Base-by-base conservation (phyloP, 768 basidiomycete genomes). In the Termitomyces sp. region DNA sequence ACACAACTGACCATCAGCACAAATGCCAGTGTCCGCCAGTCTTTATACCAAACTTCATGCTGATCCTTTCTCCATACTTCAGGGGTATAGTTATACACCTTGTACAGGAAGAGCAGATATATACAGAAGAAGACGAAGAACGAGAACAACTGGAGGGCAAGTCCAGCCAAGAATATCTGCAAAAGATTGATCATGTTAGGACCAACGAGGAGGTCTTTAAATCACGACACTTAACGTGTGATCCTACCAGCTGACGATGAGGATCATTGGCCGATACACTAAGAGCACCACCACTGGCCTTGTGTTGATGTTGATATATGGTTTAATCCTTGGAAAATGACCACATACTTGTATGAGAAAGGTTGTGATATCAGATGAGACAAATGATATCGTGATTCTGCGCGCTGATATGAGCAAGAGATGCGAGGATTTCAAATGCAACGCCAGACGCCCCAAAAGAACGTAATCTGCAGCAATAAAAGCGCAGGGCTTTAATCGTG, bases 391-490 rank as follows among this genome's bases (percentile, higher is more conserved):
- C 8, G 85, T 85, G 59, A 89, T 79, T 20, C 72, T 72, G 20
- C 70, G 72, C 6, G 80, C 73, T 0, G 73, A 70, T 22, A 90
- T 67, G 28, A 82, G 64, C 24, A 88, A 71, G 62, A 82, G 77
- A 48, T 76, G 59, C 57, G 77, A 73, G 36, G 75, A 76, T 10
- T 72, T 63, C 6, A 89, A 69, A 60, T 80, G 74, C 24, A 68
- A 72, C 6, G 85, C 82, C 3, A 91, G 68, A 13, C 80, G 80
- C 10, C 86, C 85, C 1, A 90, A 77, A 20, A 88, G 75, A 56
- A 88, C 71, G 63, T 90, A 90, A 64, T 85, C 78, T 14, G 83
- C 79, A 5, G 85, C 85, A 60, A 87, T 85, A 71, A 90, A 90
- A 28, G 85, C 87, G 65, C 89, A 90, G 5, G 88, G 87, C 83